A percentile compares a stretch with the other conserved stretches of the same genome.
These are phyloP conservation scores for Phlyctochytrium planicorne DNA, from an alignment of 192 early-diverging fungal species.

Conservation along the genomic window DNA sequence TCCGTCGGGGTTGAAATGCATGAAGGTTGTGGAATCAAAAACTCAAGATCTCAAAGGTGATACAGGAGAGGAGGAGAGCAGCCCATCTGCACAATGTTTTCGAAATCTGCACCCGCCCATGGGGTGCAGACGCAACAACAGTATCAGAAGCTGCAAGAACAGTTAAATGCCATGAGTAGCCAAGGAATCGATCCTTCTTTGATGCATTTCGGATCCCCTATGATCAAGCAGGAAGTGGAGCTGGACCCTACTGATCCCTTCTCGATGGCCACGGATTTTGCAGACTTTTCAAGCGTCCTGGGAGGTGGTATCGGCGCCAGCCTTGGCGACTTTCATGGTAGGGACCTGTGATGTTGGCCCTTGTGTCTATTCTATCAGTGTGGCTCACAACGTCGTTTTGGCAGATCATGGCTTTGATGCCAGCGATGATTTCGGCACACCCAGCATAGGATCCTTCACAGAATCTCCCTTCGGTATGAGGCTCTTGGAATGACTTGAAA, in stretches of 20 bases:
- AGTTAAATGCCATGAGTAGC: too few species aligned
- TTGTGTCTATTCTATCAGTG: too few species aligned
- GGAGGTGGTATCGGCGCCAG: not conserved
- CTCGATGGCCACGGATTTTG: not conserved
- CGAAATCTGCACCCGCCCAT: too few species aligned
- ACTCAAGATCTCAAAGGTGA: too few species aligned
- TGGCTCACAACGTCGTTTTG: not conserved
- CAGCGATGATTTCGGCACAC: not conserved
- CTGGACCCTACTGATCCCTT: slow-evolving; percentile 6
- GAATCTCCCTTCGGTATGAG: not conserved
- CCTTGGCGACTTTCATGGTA: not conserved
- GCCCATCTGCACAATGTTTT: too few species aligned
- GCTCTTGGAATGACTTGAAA: too few species aligned
- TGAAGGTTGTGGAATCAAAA: too few species aligned
- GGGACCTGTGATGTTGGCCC: not conserved
- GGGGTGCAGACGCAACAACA: too few species aligned
- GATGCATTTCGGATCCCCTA: not conserved
- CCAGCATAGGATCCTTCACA: not conserved
- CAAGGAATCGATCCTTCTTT: too few species aligned
- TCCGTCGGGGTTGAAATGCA: too few species aligned
- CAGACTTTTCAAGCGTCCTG: slow-evolving; percentile 1
- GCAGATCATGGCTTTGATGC: not conserved
- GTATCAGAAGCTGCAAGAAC: too few species aligned
- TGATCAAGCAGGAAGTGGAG: slow-evolving; percentile 5
- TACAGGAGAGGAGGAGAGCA: too few species aligned